phyloP scores from a whole-genome alignment of 176 grass and related monocot genomes.

The Musa acuminata region DNA sequence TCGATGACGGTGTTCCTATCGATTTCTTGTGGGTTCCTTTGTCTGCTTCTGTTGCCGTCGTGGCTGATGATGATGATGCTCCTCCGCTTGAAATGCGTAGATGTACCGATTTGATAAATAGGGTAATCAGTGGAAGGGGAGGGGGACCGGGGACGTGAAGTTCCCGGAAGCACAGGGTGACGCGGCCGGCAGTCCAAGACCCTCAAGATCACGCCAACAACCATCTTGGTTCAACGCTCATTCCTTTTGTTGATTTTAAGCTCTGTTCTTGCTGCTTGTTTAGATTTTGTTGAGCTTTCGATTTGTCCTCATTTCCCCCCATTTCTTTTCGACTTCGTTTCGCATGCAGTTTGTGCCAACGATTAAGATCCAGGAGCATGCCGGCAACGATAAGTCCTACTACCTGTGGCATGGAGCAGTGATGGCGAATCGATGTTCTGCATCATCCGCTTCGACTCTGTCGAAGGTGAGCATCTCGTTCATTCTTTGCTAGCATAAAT shows the following conservation, averaged over 20 bases:
- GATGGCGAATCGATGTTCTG: neutral
- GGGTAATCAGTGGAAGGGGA: conserved; percentile 57
- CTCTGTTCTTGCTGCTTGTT: neutral
- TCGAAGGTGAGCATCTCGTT: neutral
- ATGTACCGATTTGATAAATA: conserved; percentile 62
- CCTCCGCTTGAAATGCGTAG: conserved; percentile 42
- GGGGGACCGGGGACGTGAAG: conserved; percentile 54
- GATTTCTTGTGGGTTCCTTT: neutral
- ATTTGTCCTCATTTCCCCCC: neutral
- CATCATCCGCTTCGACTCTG: neutral
- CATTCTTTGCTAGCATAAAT: neutral
- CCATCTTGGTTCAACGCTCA: conserved; percentile 29
- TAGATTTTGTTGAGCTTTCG: neutral
- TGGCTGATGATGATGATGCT: neutral
- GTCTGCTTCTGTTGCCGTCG: conserved; percentile 1
- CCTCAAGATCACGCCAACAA: conserved; percentile 47
- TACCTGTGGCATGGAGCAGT: neutral
- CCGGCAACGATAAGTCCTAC: neutral
- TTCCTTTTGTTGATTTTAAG: neutral
- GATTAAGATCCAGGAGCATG: conserved; percentile 7
- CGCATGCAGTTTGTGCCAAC: neutral
- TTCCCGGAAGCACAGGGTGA: conserved; percentile 58
- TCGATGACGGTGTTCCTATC: neutral
- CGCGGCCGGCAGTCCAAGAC: conserved; percentile 63
- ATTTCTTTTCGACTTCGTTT: too few relatives aligned